phyloP scores from a whole-genome alignment of 768 basidiomycete species.

The Collybia nuda region DNA sequence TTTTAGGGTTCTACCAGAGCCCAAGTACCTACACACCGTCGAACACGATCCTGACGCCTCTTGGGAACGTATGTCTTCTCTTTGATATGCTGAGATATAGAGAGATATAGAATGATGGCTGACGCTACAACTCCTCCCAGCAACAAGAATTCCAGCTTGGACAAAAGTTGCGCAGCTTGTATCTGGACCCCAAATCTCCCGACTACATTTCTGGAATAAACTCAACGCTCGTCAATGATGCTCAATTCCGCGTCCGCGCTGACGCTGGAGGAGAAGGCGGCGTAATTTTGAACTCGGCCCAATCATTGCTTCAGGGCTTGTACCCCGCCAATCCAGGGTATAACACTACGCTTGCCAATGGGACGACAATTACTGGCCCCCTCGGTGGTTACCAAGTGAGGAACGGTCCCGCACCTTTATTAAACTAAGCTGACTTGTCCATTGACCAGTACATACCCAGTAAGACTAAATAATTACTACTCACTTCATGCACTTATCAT shows the following conservation, averaged over 20 bases:
- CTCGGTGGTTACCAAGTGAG: slow-evolving; percentile 61
- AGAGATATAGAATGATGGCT: neutral
- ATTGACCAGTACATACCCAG: slow-evolving; percentile 33
- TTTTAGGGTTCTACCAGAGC: slow-evolving; percentile 61
- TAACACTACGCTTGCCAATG: slow-evolving; percentile 64
- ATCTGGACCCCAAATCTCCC: slow-evolving; percentile 53
- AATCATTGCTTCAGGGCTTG: slow-evolving; percentile 68
- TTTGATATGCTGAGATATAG: neutral
- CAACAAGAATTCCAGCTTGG: slow-evolving; percentile 61
- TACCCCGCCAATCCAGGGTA: slow-evolving; percentile 50
- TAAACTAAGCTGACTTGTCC: neutral
- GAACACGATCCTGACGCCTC: slow-evolving; percentile 58
- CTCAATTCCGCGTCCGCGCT: slow-evolving; percentile 50
- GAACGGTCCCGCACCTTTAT: neutral
- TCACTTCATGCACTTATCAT: neutral
- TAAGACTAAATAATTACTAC: slow-evolving; percentile 15
- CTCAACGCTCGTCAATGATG: slow-evolving; percentile 29
- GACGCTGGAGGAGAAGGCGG: slow-evolving; percentile 70
- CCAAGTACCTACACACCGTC: slow-evolving; percentile 59
- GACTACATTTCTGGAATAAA: slow-evolving; percentile 49
- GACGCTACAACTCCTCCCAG: slow-evolving; percentile 24
- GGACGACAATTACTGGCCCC: slow-evolving; percentile 56
- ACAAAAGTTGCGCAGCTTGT: slow-evolving; percentile 43
- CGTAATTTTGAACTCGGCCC: slow-evolving; percentile 66
- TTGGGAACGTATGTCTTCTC: slow-evolving; percentile 51